Conservation (phyloP, 2,329 filamentous ascomycete species). For the Penicillium sp. region DNA sequence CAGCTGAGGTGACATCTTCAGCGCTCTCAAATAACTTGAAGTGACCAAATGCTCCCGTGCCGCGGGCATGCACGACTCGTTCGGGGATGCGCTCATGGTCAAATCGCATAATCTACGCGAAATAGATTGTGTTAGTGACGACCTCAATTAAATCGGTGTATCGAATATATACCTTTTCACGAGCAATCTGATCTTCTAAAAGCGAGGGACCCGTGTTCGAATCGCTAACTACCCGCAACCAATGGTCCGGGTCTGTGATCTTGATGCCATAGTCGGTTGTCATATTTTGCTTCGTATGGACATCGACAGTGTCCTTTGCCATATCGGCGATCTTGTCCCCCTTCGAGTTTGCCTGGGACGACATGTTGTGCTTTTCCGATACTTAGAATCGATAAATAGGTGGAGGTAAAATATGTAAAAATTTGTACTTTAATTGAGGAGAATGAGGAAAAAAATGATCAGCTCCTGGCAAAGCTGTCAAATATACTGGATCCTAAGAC, state of each 20-base stretch:
- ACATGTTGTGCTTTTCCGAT: constrained; percentile 11
- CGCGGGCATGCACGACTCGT: constrained; percentile 66
- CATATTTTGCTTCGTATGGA: constrained; percentile 58
- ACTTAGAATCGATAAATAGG: no score
- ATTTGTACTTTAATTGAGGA: background rate
- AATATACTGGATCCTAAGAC: background rate
- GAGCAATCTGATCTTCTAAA: constrained; percentile 68
- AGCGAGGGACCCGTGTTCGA: constrained; percentile 66
- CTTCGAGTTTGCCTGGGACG: constrained; percentile 8
- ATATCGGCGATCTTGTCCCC: constrained; percentile 62
- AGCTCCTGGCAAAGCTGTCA: background rate
- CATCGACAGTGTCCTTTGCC: constrained; percentile 57
- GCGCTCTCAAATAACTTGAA: constrained; percentile 67
- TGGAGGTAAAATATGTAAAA: no score
- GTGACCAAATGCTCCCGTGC: constrained; percentile 63
- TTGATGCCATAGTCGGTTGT: constrained; percentile 78
- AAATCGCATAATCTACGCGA: constrained; percentile 58
- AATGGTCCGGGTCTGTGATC: constrained; percentile 72
- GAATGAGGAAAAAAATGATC: no score
- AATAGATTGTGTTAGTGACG: background rate
- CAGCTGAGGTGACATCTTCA: constrained; percentile 62
- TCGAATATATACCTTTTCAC: constrained; percentile 63
- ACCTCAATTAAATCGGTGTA: no score
- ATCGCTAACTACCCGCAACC: constrained; percentile 65
- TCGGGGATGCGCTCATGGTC: constrained; percentile 73